Evolutionary conservation across 2,329 filamentous ascomycete genomes (phyloP).

Genomic region (Talaromyces atroroseus): DNA sequence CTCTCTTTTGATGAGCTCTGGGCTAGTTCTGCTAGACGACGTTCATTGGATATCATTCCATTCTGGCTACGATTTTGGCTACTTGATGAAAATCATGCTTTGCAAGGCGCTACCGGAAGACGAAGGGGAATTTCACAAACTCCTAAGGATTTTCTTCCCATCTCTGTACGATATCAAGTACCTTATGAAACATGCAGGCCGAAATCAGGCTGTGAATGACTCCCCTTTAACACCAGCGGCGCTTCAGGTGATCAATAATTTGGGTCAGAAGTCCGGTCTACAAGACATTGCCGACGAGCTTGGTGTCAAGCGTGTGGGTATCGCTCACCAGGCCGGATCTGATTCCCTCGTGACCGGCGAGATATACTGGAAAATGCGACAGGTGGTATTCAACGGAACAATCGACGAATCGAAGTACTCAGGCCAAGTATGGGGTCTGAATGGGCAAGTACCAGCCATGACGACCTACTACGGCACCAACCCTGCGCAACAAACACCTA

Average conservation of each 20-base stretch:
- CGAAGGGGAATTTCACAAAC: constrained; percentile 80
- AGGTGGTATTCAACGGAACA: constrained; percentile 77
- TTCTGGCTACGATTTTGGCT: constrained; percentile 96
- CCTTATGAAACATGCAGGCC: constrained; percentile 83
- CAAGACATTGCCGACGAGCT: constrained; percentile 92
- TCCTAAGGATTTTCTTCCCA: constrained; percentile 90
- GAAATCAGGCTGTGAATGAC: constrained; percentile 59
- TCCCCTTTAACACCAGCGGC: constrained; percentile 60
- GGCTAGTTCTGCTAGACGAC: constrained; percentile 78
- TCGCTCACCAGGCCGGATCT: constrained; percentile 86
- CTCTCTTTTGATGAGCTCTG: constrained; percentile 82
- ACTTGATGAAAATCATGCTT: constrained; percentile 88
- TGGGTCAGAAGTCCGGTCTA: constrained; percentile 84
- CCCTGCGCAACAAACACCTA: constrained; percentile 47
- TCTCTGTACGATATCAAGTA: constrained; percentile 95
- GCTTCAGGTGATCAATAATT: constrained; percentile 70
- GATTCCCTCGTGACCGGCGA: constrained; percentile 89
- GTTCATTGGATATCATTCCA: constrained; percentile 98
- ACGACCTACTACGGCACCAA: constrained; percentile 21
- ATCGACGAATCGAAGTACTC: constrained; percentile 73
- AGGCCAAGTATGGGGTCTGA: constrained; percentile 90
- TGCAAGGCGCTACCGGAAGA: constrained; percentile 79
- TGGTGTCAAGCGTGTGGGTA: constrained; percentile 80
- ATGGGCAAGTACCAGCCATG: constrained; percentile 60
- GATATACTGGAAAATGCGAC: constrained; percentile 89